These are phyloP conservation scores for Endoconidiophora polonica DNA, from an alignment of 2,329 filamentous ascomycete genomes.

Conservation along the genomic window DNA sequence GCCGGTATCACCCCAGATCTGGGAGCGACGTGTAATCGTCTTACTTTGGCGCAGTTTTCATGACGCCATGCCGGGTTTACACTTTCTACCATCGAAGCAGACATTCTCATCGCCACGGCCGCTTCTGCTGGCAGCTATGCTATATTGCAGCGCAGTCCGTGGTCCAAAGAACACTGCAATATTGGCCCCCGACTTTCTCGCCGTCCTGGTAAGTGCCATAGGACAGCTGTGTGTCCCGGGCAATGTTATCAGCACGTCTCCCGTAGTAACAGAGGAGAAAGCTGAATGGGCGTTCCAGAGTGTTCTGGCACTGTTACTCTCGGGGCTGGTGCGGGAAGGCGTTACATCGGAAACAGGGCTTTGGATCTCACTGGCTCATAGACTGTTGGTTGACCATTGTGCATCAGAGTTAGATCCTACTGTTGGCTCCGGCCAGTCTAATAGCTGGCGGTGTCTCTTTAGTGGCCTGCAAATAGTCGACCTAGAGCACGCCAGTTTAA, in stretches of 20 bases:
- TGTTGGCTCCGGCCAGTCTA: slow-evolving; percentile 14
- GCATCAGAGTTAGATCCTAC: slow-evolving; percentile 21
- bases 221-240: slow-evolving; percentile 24
- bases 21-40: slow-evolving; percentile 20
- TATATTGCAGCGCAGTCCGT: slow-evolving; percentile 25
- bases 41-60: slow-evolving; percentile 25
- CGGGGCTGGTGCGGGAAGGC: slow-evolving; percentile 25
- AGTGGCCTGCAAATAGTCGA: slow-evolving; percentile 26
- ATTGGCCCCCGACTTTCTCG: slow-evolving; percentile 24
- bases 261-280: slow-evolving; percentile 17
- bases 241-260: slow-evolving; percentile 17
- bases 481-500: slow-evolving; percentile 27
- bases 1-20: slow-evolving; percentile 18
- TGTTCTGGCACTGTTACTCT: slow-evolving; percentile 25
- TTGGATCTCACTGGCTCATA: slow-evolving; percentile 28
- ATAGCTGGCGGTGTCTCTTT: slow-evolving; percentile 26
- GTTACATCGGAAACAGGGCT: slow-evolving; percentile 26
- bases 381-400: slow-evolving; percentile 25
- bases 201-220: slow-evolving; percentile 23
- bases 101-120: slow-evolving; percentile 26
- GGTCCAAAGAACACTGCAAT: slow-evolving; percentile 21
- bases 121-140: slow-evolving; percentile 26
- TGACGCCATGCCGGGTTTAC: slow-evolving; percentile 27
- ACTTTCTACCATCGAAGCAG: slow-evolving; percentile 27
- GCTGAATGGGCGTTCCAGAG: slow-evolving; percentile 26